phyloP scores from a whole-genome alignment of 2,329 filamentous ascomycete species.

The Penicillium sp. region DNA sequence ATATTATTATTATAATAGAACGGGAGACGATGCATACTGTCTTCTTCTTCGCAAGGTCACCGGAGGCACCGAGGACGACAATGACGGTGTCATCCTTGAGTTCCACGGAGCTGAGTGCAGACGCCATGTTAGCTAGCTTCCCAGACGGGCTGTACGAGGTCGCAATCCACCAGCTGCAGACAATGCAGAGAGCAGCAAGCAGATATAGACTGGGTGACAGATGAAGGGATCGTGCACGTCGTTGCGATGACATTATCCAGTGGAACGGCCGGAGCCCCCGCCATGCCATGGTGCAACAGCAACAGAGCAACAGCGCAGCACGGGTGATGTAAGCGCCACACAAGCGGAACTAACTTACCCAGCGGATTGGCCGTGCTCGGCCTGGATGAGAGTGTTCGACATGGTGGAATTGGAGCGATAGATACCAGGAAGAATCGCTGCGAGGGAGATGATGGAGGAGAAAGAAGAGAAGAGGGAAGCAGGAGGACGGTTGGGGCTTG shows the following conservation, averaged over 20 bases:
- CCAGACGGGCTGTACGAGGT: background rate
- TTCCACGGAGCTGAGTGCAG: constrained; percentile 68
- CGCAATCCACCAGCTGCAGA: background rate
- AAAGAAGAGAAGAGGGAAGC: background rate
- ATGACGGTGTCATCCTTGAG: constrained; percentile 98
- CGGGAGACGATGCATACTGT: constrained; percentile 59
- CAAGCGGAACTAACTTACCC: constrained; percentile 45
- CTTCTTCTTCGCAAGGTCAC: constrained; percentile 99
- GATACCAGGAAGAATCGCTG: background rate
- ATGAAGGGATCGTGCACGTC: background rate
- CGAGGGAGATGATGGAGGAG: background rate
- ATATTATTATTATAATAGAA: background rate
- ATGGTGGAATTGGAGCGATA: constrained; percentile 30
- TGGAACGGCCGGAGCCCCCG: constrained; percentile 1
- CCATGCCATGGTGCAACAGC: constrained; percentile 1
- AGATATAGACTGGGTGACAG: background rate
- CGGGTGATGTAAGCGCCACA: constrained; percentile 36
- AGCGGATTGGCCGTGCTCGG: constrained; percentile 48
- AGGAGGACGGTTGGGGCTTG: constrained; percentile 1
- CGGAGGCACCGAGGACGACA: constrained; percentile 92
- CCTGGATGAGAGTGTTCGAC: constrained; percentile 50
- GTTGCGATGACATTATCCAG: background rate
- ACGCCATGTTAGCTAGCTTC: constrained; percentile 40
- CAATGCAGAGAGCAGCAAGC: background rate
- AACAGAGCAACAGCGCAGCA: too few species aligned